Evolutionary conservation across 163 green algal genomes (phyloP).

Genomic region (Smithsoniella earleae): DNA sequence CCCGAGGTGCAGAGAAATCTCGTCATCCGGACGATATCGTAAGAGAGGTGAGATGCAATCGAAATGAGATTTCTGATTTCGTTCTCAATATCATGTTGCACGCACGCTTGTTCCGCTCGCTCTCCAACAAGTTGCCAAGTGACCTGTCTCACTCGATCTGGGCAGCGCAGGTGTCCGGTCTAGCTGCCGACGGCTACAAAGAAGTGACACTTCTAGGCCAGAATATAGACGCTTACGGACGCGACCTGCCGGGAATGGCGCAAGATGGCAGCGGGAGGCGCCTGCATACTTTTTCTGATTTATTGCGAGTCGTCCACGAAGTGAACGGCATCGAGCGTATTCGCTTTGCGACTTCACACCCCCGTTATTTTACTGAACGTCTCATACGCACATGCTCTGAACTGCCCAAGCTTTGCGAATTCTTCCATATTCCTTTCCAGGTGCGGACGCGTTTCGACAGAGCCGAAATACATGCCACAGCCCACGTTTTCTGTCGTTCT

Average conservation of each 20-base stretch:
- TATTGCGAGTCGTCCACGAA: constrained; percentile 79
- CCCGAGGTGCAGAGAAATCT: constrained; percentile 82
- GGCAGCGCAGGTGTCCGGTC: not conserved
- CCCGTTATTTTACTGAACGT: constrained; percentile 73
- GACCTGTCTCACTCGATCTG: not conserved
- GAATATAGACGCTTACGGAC: constrained; percentile 93
- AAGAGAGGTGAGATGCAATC: constrained; percentile 60
- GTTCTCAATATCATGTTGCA: not conserved
- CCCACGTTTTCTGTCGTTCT: not conserved
- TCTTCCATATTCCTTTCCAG: constrained; percentile 92
- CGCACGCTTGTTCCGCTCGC: not conserved
- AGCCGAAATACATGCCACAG: not conserved
- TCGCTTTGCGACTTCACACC: constrained; percentile 89
- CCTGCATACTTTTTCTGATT: constrained; percentile 85
- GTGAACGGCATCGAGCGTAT: constrained; percentile 86
- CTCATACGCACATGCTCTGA: constrained; percentile 75
- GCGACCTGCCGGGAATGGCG: constrained; percentile 80
- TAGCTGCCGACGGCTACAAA: constrained; percentile 41
- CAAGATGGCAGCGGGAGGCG: constrained; percentile 66
- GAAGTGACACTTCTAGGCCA: constrained; percentile 71
- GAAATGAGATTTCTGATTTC: not conserved
- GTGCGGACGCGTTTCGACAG: not conserved
- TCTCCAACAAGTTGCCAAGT: not conserved
- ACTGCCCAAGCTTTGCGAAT: constrained; percentile 92
- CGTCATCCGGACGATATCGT: constrained; percentile 69